Evolutionary conservation across 108 stramenopile genomes (phyloP), one percentile per base, ranked within the genome.

Genomic region (Nitzschia sp.): DNA sequence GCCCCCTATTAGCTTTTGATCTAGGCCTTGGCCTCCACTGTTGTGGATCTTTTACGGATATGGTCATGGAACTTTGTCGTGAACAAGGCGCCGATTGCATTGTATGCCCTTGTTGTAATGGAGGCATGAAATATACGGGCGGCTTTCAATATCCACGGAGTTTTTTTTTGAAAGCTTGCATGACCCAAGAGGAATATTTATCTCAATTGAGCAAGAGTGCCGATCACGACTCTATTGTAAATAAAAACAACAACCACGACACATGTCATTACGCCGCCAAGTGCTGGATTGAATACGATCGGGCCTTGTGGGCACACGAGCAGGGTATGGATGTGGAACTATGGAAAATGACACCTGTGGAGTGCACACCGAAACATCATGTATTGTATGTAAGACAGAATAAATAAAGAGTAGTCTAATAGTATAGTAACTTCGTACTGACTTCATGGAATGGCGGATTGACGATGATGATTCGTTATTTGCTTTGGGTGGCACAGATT

Each of bases 71-170:
- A 32, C 25, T 75, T 35, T 67, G 66, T 32, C 53, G 52, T 4
- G 13, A 25, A 25, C 16, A 54, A 28, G 35, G 52, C 1, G 74
- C 74, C 22, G 57, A 66, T 63, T 75, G 74, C 45, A 75, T 75
- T 45, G 74, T 75, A 6, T 68, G 66, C 26, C 74, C 74, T 1
- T 75, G 74, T 48, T 75, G 74, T 53, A 75, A 75, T 62, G 74
- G 74, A 36, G 74, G 65, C 13, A 62, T 68, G 66, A 65, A 45
- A 13, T n/a, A n/a, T n/a, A 38, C 64, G 1, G 44, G 68, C 62
- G 41, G 66, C 9, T 68, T 68, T 58, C 1, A 55, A 11, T 75
- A 68, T 53, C 74, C 74, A 41, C 58, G 74, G 27, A 75, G 74
- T 63, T 44, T 66, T 13, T 46, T 38, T 11, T 34, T 73, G 25